Evolutionary conservation across 202 grass and related monocot genomes (phyloP).

Genomic region (Hordeum pubiflorum): DNA sequence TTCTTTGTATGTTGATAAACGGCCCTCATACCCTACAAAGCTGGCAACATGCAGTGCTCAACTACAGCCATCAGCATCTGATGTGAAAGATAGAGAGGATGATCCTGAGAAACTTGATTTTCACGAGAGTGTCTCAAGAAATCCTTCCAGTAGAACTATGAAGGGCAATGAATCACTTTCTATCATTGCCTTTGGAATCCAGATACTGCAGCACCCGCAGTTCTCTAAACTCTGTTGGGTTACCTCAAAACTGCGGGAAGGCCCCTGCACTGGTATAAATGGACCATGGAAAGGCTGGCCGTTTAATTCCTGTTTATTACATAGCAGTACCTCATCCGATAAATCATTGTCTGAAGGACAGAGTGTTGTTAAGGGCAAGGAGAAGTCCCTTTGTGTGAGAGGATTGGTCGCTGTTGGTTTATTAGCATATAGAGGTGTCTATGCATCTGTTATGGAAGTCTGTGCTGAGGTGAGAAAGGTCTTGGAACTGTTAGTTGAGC

Average conservation of each 20-base stretch:
- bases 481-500: conserved; percentile 69
- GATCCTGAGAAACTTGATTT: conserved; percentile 30
- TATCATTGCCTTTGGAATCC: conserved; percentile 76
- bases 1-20: conserved; percentile 7
- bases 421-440: conserved; percentile 76
- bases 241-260: conserved; percentile 80
- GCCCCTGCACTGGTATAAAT: conserved; percentile 76
- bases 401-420: conserved; percentile 87
- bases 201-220: conserved; percentile 79
- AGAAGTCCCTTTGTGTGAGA: conserved; percentile 49
- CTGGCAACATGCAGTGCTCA: conserved; percentile 16
- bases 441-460: conserved; percentile 70
- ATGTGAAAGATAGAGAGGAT: conserved; percentile 23
- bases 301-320: conserved; percentile 87
- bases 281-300: conserved; percentile 97
- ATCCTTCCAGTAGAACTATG: conserved; percentile 35
- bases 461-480: conserved; percentile 86
- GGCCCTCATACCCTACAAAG: conserved; percentile 24
- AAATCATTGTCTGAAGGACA: conserved; percentile 48
- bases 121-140: conserved; percentile 32
- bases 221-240: conserved; percentile 96
- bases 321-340: conserved; percentile 31
- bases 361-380: conserved; percentile 45
- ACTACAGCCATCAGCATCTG: conserved; percentile 23
- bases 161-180: conserved; percentile 51